Base-by-base conservation (phyloP, 148 eudicot genomes). In the Silene uniflora region DNA sequence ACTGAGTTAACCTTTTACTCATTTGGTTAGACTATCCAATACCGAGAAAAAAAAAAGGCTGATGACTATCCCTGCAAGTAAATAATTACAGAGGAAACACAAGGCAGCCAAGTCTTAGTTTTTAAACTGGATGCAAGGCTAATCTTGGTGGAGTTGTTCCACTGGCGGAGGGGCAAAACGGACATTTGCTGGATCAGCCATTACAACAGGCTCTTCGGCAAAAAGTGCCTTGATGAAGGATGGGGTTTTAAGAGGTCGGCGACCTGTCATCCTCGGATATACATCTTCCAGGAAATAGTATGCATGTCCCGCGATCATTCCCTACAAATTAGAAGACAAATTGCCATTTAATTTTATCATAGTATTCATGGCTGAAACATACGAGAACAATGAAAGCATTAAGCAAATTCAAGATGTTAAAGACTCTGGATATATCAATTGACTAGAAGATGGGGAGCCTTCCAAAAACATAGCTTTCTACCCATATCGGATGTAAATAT, bases 241-340 rank as follows among this genome's bases (percentile, higher is more conserved):
- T 4, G 98, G 96, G 47, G 98, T 94, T 82, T 75, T 94, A 17
- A 94, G 90, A 60, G 96, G 98, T 18, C 96, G 88, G 2, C 97
- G 89, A 39, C 92, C 91, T 12, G 98, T 91, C 96, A 94, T 94
- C 64, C 87, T 86, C 1, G 98, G 98, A 76, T 94, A 94, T 54
- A 94, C 96, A 56, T 90, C 97, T 86, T 90, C 97, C 18, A 94
- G 92, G 78, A 90, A 94, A 74, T 94, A 94, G 80, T 94, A 94
- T 27, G 98, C 97, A 81, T 94, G 98, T 16, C 98, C 98, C 29
- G 98, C 98, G 25, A 94, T 89, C 98, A 94, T 90, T 78, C 98
- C 98, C 98, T 93, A 83, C 49, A 62, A 42, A 68, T 25, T 74
- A 77, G 27, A 75, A 54, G 55, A 49, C 39, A 35, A 1, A 1